Conservation (phyloP, 176 grass and related monocot species). For the Carex parvula region DNA sequence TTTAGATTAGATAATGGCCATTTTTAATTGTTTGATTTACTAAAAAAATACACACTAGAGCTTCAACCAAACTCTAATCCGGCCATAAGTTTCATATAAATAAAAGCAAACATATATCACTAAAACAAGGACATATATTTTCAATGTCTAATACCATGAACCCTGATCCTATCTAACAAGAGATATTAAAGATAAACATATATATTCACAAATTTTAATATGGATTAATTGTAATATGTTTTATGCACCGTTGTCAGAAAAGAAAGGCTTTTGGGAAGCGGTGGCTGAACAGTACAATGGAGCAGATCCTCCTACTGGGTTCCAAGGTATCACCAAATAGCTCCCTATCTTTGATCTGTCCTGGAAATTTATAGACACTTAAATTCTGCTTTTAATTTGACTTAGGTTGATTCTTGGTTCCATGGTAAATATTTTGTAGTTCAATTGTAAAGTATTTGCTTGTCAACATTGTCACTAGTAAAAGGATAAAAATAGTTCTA, state of each 20-base stretch:
- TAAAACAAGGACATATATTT: not conserved
- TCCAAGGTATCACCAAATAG: constrained; percentile 51
- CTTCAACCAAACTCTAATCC: not conserved
- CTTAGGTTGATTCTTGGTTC: not conserved
- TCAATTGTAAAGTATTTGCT: not conserved
- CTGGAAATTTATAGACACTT: not conserved
- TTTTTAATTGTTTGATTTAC: constrained; percentile 1
- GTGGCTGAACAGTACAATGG: constrained; percentile 65
- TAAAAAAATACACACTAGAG: not conserved
- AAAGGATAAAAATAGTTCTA: not conserved
- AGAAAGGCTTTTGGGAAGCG: constrained; percentile 64
- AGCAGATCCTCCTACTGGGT: constrained; percentile 71
- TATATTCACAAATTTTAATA: constrained; percentile 32
- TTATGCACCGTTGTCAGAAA: constrained; percentile 41
- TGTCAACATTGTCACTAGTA: not conserved
- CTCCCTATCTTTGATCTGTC: constrained; percentile 12
- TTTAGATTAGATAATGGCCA: not conserved
- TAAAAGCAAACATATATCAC: not conserved
- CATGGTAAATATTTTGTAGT: not conserved
- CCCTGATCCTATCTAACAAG: not conserved
- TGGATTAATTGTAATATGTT: constrained; percentile 17
- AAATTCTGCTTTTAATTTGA: not conserved
- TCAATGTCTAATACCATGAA: not conserved
- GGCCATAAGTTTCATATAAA: not conserved
- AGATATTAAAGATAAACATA: not conserved